Conservation (phyloP, 768 basidiomycete species). For the Boletellus ananas region DNA sequence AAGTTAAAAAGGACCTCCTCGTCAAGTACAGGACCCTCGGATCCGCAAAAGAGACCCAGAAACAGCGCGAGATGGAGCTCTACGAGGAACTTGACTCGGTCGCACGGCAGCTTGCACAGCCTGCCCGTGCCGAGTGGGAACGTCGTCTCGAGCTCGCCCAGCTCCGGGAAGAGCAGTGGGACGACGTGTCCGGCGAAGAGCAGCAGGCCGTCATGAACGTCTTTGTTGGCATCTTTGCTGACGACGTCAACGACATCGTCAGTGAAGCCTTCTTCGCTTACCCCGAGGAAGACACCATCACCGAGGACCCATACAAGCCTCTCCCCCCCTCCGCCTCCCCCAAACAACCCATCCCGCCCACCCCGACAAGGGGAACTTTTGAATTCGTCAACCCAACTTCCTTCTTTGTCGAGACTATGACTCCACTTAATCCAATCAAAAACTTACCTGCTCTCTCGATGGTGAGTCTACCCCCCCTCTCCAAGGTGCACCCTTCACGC, state of each 20-base stretch:
- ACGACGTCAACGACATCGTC: constrained; percentile 26
- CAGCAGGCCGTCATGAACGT: constrained; percentile 30
- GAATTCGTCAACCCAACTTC: constrained; percentile 29
- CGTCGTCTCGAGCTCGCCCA: constrained; percentile 29
- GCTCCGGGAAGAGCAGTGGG: constrained; percentile 29
- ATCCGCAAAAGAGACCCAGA: constrained; percentile 23
- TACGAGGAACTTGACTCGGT: constrained; percentile 23
- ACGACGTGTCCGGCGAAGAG: constrained; percentile 30
- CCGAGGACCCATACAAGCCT: constrained; percentile 16
- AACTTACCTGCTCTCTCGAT: constrained; percentile 31
- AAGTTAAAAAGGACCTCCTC: constrained; percentile 29
- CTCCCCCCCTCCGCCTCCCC: constrained; percentile 6
- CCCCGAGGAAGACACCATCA: constrained; percentile 16
- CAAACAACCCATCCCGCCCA: constrained; percentile 17
- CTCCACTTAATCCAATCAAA: constrained; percentile 23
- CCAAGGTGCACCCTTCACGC: constrained; percentile 4
- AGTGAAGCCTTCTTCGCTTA: constrained; percentile 10
- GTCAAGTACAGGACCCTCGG: constrained; percentile 30
- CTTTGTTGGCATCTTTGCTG: constrained; percentile 27
- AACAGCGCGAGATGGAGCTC: constrained; percentile 28
- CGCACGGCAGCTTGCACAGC: constrained; percentile 24
- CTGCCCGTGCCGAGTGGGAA: constrained; percentile 34
- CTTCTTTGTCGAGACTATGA: constrained; percentile 18
- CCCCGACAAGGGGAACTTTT: constrained; percentile 19
- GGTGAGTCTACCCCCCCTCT: constrained; percentile 14